Evolutionary conservation across 2,329 filamentous ascomycete genomes (phyloP), one percentile per base, ranked within the genome.

Genomic region (Neofusicoccum sp.): DNA sequence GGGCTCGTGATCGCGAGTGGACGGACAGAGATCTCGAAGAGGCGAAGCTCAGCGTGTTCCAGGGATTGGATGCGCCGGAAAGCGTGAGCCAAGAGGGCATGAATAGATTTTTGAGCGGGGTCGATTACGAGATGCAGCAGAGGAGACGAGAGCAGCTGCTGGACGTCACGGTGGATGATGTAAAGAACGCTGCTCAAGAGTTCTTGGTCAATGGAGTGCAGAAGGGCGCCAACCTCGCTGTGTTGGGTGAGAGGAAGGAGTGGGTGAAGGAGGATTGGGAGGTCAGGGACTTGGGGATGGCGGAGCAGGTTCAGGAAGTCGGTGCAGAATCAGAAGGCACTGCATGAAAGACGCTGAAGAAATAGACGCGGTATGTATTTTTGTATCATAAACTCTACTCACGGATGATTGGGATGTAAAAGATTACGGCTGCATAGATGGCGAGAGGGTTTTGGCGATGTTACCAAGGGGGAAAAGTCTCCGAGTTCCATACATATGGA

Each of bases 31-130:
- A 99, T 73, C 82, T 99, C 2, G 94, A 98, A 72, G 95, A 99
- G 76, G 95, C 95, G 66, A 99, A 99, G 79, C 86, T 99, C 43
- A 92, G 91, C 33, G 89, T 97, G 11, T 99, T 99, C 83, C 93
- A 99, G 77, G 83, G 86, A 39, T 86, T 97, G 8, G 95, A 99
- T 76, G 94, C 94, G 9, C 95, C 95, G 0, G 85, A 89, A 69
- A 89, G 91, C 43, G 92, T 98, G 28, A 95, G 90, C 74, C 84
- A 90, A 56, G 94, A 98, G 75, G 95, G 94, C 39, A 91, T 96
- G 87, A 84, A 86, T 47, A 84, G 88, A 61, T 99, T 99, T 78
- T 80, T 97, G 71, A 90, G 88, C 34, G 93, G 93, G 11, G 84
- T 99, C 39, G 92, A 90, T 1, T 87, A 95, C 64, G 90, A 92